phyloP scores from a whole-genome alignment of 306 rosid species.

The Gynostemma pentaphyllum region DNA sequence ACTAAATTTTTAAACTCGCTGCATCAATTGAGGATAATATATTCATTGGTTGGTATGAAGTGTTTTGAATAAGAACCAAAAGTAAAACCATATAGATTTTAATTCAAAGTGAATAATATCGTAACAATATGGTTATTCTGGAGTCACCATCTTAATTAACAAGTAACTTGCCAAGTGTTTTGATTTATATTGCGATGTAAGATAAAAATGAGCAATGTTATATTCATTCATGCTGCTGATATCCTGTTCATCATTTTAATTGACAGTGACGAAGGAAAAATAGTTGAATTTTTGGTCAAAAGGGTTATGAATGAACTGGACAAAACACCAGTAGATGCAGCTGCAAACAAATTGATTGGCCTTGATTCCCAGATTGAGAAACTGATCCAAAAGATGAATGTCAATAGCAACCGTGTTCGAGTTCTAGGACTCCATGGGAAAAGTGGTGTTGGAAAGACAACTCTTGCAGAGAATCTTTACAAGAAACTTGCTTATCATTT shows the following conservation, averaged over 20 bases:
- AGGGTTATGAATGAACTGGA: conserved; percentile 22
- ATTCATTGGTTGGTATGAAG: too few species aligned
- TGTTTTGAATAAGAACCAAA: too few species aligned
- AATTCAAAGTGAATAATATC: too few species aligned
- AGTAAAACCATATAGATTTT: too few species aligned
- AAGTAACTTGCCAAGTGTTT: too few species aligned
- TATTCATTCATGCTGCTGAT: too few species aligned
- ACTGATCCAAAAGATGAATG: conserved; percentile 11
- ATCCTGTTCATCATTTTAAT: neutral
- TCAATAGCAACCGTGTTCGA: conserved; percentile 23
- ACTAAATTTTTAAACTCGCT: too few species aligned
- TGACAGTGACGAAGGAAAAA: conserved; percentile 14
- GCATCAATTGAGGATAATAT: too few species aligned
- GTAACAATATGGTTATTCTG: too few species aligned
- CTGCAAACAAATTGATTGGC: conserved; percentile 29
- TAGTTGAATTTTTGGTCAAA: conserved; percentile 21
- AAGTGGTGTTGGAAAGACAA: conserved; percentile 55
- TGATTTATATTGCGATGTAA: too few species aligned
- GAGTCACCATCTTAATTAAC: too few species aligned
- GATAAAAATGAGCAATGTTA: too few species aligned
- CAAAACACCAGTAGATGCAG: conserved; percentile 30
- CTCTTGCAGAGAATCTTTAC: conserved; percentile 37
- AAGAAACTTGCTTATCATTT: conserved; percentile 29
- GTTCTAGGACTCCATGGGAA: conserved; percentile 38
- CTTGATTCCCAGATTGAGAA: conserved; percentile 30